Percentiles rank a stretch among this genome's conserved stretches.
phyloP scores from a whole-genome alignment of 148 eudicot genomes.

The Camellia sinensis region DNA sequence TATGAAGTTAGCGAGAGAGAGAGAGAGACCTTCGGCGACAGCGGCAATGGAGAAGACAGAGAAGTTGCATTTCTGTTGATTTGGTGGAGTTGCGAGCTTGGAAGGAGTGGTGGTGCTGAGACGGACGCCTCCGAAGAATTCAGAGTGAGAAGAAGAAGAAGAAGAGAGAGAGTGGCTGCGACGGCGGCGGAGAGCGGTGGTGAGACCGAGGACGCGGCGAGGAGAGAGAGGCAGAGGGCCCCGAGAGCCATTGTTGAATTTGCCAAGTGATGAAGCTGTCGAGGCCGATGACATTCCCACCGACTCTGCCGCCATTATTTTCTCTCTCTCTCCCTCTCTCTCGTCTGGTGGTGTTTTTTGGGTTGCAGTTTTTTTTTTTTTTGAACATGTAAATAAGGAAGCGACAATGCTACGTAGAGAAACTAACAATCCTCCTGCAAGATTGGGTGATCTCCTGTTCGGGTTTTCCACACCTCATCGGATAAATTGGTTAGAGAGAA shows the following conservation, averaged over 20 bases:
- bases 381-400: too few species aligned
- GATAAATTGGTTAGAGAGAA: too few species aligned
- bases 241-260: conserved; percentile 38
- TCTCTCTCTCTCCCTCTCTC: background rate
- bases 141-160: conserved; percentile 33
- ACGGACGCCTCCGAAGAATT: conserved; percentile 41
- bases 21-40: conserved; percentile 26
- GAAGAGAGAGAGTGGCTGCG: conserved; percentile 3
- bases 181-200: conserved; percentile 13
- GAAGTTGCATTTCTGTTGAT: conserved; percentile 30
- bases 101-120: conserved; percentile 19
- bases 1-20: too few species aligned
- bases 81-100: conserved; percentile 19
- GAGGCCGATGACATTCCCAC: conserved; percentile 24
- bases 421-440: too few species aligned
- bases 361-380: conserved; percentile 10
- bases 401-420: too few species aligned
- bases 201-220: conserved; percentile 31
- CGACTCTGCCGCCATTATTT: conserved; percentile 36
- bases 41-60: conserved; percentile 66
- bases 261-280: conserved; percentile 39
- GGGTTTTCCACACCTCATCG: too few species aligned
- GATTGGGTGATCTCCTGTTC: too few species aligned
- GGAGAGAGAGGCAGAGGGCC: conserved; percentile 33
- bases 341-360: background rate